phyloP scores from a whole-genome alignment of 768 basidiomycete species.

The Artomyces pyxidatus region DNA sequence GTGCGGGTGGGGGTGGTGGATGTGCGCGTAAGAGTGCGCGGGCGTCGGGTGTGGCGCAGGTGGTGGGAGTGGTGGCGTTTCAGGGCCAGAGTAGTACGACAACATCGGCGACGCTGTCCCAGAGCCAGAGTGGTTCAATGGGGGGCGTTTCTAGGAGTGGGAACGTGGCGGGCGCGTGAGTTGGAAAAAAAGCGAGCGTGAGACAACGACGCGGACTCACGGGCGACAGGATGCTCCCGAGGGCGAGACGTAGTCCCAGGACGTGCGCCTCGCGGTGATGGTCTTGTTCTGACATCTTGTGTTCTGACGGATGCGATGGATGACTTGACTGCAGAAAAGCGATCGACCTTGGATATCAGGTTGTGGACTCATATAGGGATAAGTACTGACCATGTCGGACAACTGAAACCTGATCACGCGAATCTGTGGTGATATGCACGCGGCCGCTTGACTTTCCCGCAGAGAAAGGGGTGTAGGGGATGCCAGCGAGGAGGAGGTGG shows the following conservation, averaged over 20 bases:
- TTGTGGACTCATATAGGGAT: too few relatives aligned
- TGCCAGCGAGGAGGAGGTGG: too few relatives aligned
- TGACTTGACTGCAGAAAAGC: too few relatives aligned
- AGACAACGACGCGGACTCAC: slow-evolving; percentile 30
- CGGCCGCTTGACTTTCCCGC: too few relatives aligned
- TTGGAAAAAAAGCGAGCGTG: not conserved
- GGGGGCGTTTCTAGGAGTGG: slow-evolving; percentile 40
- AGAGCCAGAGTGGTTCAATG: slow-evolving; percentile 30
- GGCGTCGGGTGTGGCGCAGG: slow-evolving; percentile 20
- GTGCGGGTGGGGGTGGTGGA: slow-evolving; percentile 8
- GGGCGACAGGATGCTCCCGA: slow-evolving; percentile 54
- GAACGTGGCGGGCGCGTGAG: slow-evolving; percentile 10
- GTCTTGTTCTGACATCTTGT: slow-evolving; percentile 15
- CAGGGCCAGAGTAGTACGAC: slow-evolving; percentile 14
- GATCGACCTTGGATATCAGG: too few relatives aligned
- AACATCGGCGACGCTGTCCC: slow-evolving; percentile 43
- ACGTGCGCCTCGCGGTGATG: slow-evolving; percentile 24
- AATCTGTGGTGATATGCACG: too few relatives aligned
- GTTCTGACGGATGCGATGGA: not conserved
- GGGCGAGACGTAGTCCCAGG: slow-evolving; percentile 36
- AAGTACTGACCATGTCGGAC: too few relatives aligned
- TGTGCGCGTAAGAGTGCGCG: slow-evolving; percentile 17
- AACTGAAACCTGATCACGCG: too few relatives aligned
- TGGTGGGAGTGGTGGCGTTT: slow-evolving; percentile 6
- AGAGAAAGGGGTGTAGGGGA: too few relatives aligned